Evolutionary conservation across 176 grass and related monocot genomes (phyloP), one percentile per base, ranked within the genome.

Genomic region (Triticum aestivum): DNA sequence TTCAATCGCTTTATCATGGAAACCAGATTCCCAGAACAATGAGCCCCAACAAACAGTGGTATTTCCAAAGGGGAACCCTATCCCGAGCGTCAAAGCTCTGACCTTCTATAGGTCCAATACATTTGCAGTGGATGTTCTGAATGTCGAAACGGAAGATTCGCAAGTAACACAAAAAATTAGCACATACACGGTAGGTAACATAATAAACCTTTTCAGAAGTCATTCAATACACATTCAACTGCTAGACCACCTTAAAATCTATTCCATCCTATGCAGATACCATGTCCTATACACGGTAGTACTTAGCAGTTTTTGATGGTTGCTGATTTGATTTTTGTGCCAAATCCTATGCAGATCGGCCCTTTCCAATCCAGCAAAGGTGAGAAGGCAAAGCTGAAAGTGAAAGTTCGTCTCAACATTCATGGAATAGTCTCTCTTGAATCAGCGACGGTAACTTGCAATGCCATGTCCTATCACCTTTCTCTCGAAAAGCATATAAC

Each of bases 1-100:
- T 68, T 79, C 94, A 69, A 90, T 98, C 62, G 90, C 85, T 33
- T 86, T 98, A 68, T 90, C 93, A 11, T 96, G 92, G 90, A 98
- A 92, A 32, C 8, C 82, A 21, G 96, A 94, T 52, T 71, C 89
- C 42, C 86, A 89, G 82, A 88, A 86, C 61, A 82, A 59, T 69
- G 82, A 52, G 93, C 18, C 42, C 1, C 91, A 94, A 24, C 78
- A 61, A 84, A 86, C 87, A 15, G 6, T 94, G 69, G 88, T 95
- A 69, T 94, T 98, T 77, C 90, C 86, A 24, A 96, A 88, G 73
- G 93, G 94, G 38, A 94, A 89, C 61, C 27, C 83, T 2, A 74
- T 98, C 29, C 97, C 94, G 65, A 91, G 90, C n/a, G 44, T 61
- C 26, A 96, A 94, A 86, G 77, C 89, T 80, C 24, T 96, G 52